phyloP scores from a whole-genome alignment of 257 asterid species.

The Asclepias syriaca region DNA sequence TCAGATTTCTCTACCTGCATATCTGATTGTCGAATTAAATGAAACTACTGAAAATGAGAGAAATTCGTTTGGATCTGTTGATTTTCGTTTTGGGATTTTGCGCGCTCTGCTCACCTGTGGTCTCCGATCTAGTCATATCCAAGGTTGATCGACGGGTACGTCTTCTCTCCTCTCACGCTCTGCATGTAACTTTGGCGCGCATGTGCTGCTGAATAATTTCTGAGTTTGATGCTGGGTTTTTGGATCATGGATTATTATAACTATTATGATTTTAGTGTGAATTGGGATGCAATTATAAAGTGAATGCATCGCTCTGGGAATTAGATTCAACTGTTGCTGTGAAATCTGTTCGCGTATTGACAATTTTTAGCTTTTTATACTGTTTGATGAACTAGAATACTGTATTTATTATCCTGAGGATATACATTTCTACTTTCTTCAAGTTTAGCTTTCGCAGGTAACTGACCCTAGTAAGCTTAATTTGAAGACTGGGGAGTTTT shows the following conservation, averaged over 20 bases:
- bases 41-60: constrained; percentile 9
- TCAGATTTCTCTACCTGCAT: not conserved
- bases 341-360: not conserved
- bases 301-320: not conserved
- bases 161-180: not conserved
- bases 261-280: not conserved
- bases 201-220: not conserved
- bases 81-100: constrained; percentile 10
- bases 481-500: not conserved
- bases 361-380: not conserved
- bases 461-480: not conserved
- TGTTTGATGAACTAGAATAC: not conserved
- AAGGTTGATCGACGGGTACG: constrained; percentile 81
- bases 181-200: not conserved
- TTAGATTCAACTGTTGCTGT: not conserved
- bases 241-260: not conserved
- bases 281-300: not conserved
- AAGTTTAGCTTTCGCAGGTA: not conserved
- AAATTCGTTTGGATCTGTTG: constrained; percentile 9
- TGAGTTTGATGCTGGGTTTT: not conserved
- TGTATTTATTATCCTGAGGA: not conserved
- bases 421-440: constrained; percentile 2
- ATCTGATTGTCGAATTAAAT: not conserved
- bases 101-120: constrained; percentile 33
- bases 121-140: constrained; percentile 74